Evolutionary conservation across 768 basidiomycete genomes (phyloP), one percentile per base, ranked within the genome.

Genomic region (Collybia mongolica): DNA sequence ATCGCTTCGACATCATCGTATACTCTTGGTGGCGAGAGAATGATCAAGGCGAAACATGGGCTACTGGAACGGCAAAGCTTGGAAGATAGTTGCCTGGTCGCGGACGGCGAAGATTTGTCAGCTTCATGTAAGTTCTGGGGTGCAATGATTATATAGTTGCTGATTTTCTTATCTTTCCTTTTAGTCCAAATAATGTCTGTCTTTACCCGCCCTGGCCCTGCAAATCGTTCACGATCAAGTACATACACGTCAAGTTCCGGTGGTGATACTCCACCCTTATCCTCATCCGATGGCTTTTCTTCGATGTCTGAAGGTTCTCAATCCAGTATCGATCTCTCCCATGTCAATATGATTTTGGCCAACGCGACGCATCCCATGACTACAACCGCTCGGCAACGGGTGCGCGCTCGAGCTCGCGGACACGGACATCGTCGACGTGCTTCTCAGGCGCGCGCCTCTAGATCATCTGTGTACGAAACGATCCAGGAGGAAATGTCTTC

Each of bases 391-490:
- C 68, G 80, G 26, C 65, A 74, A 39, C 65, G 73, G 18, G 66
- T 72, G 17, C 77, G 82, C 4, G 70, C 75, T 19, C 72, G 83
- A 19, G 78, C 79, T 7, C 77, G 76, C 15, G 85, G 87, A 0
- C 76, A 81, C 35, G 84, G 88, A 2, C 88, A 90, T 61, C 83
- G 83, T 35, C 83, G 87, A 29, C 80, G 88, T 1, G 78, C 82
- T 44, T 88, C 87, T 1, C 77, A 82, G 42, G 76, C 80, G 23
- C 79, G 80, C 17, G 75, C 78, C 7, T 85, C 84, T 11, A 75
- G 85, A 3, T 70, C 81, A 0, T 90, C 89, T 0, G 77, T 88
- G 0, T 91, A 90, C 55, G 89, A 90, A 62, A 90, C 86, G 0
- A 91, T 92, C 42, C 76, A 89, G 48, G 90, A 92, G 57, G 90